Evolutionary conservation across 139 green algal genomes (phyloP).

Genomic region (Picochlorum sp.): DNA sequence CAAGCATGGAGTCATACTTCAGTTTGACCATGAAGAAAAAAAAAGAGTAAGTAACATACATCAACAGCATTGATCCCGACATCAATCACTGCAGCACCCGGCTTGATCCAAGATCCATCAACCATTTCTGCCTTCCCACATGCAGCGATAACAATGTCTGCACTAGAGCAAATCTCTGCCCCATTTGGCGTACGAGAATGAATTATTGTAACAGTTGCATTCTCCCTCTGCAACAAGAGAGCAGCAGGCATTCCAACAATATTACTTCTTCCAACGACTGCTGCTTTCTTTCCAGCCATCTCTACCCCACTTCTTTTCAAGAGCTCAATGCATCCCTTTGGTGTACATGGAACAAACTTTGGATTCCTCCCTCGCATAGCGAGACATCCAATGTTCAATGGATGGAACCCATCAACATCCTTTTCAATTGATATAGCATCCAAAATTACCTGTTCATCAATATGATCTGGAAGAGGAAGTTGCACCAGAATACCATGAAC

Average conservation of each 20-base stretch:
- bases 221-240: conserved; percentile 58
- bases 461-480: conserved; percentile 70
- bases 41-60: conserved; percentile 3
- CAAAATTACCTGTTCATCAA: conserved; percentile 68
- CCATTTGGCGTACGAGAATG: conserved; percentile 51
- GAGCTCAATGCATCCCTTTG: conserved; percentile 85
- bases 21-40: background rate
- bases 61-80: conserved; percentile 65
- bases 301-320: conserved; percentile 54
- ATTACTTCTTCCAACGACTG: conserved; percentile 87
- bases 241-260: conserved; percentile 86
- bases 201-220: conserved; percentile 46
- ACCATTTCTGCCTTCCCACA: conserved; percentile 81
- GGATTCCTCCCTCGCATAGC: conserved; percentile 73
- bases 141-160: conserved; percentile 95
- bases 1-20: background rate
- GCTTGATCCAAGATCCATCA: conserved; percentile 65
- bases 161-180: conserved; percentile 54
- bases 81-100: conserved; percentile 58
- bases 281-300: conserved; percentile 63
- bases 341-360: conserved; percentile 79
- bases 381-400: conserved; percentile 79
- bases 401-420: conserved; percentile 95
- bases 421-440: conserved; percentile 82
- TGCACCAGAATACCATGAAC: conserved; percentile 91